Evolutionary conservation across 306 rosid genomes (phyloP).

Genomic region (Cucumis cinereus): DNA sequence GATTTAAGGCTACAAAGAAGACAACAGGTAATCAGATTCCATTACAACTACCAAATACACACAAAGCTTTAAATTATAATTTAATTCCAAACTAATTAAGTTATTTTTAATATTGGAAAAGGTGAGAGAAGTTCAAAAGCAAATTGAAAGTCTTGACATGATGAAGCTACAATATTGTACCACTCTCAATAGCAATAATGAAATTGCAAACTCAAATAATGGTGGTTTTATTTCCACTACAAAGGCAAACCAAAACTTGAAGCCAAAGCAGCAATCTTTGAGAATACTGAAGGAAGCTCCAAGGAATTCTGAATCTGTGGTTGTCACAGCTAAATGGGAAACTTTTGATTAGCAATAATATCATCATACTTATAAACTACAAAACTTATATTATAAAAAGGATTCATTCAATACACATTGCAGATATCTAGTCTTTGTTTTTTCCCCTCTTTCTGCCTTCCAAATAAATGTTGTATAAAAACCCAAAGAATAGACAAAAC

Average conservation of each 20-base stretch:
- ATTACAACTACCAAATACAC: too few relatives aligned
- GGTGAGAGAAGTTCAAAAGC: constrained; percentile 69
- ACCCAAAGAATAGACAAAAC: too few relatives aligned
- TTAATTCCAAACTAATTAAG: neutral
- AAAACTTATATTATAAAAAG: too few relatives aligned
- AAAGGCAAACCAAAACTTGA: neutral
- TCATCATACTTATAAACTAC: neutral
- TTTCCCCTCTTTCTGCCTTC: too few relatives aligned
- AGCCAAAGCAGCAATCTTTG: neutral
- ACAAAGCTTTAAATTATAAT: neutral
- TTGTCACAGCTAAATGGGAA: constrained; percentile 63
- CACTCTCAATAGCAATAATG: constrained; percentile 5
- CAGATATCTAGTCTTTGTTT: too few relatives aligned
- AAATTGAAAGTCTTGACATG: constrained; percentile 48
- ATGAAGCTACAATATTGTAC: constrained; percentile 24
- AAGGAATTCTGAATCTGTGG: constrained; percentile 2
- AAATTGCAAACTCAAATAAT: neutral
- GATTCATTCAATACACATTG: too few relatives aligned
- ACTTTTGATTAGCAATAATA: constrained; percentile 34
- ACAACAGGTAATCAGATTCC: constrained; percentile 32
- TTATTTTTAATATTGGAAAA: constrained; percentile 2
- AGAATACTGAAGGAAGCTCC: neutral
- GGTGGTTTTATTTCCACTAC: neutral
- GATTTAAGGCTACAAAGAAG: constrained; percentile 45
- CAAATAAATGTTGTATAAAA: too few relatives aligned